Percentiles rank a stretch among this genome's conserved stretches.
Evolutionary conservation across 2,329 filamentous ascomycete genomes (phyloP).

Genomic region (Colletotrichum sublineola): DNA sequence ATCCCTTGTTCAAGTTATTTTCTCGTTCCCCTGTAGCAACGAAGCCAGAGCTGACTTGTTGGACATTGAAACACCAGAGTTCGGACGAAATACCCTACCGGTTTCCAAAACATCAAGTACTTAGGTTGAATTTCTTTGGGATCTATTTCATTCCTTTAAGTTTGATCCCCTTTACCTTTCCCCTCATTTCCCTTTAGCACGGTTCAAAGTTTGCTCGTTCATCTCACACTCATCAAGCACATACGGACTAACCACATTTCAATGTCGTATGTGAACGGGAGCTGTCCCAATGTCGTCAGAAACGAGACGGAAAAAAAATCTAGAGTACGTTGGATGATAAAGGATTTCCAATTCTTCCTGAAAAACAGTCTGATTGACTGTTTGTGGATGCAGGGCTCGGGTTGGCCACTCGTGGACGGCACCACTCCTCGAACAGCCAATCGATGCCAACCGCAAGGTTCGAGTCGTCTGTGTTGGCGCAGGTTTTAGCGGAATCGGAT

Average conservation of each 20-base stretch:
- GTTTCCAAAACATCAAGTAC: neutral
- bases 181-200: neutral
- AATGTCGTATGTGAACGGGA: neutral
- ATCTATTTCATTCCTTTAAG: rapidly evolving
- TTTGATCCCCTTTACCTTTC: neutral
- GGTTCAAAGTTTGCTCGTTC: neutral
- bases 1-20: neutral
- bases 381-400: neutral
- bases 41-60: neutral
- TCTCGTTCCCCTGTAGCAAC: neutral
- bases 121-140: rapidly evolving
- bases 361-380: neutral
- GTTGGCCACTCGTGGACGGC: constrained; percentile 2
- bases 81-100: neutral
- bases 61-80: neutral
- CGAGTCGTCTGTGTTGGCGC: constrained; percentile 15
- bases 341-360: too few relatives aligned
- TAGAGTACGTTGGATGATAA: neutral
- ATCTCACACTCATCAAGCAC: neutral
- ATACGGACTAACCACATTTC: neutral
- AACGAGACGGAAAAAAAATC: neutral
- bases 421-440: constrained; percentile 6
- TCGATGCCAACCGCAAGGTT: constrained; percentile 1
- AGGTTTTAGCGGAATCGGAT: neutral
- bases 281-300: neutral